A percentile compares a stretch with the other conserved stretches of the same genome.
phyloP scores from a whole-genome alignment of 768 basidiomycete genomes.

The Kwoniella sp. region DNA sequence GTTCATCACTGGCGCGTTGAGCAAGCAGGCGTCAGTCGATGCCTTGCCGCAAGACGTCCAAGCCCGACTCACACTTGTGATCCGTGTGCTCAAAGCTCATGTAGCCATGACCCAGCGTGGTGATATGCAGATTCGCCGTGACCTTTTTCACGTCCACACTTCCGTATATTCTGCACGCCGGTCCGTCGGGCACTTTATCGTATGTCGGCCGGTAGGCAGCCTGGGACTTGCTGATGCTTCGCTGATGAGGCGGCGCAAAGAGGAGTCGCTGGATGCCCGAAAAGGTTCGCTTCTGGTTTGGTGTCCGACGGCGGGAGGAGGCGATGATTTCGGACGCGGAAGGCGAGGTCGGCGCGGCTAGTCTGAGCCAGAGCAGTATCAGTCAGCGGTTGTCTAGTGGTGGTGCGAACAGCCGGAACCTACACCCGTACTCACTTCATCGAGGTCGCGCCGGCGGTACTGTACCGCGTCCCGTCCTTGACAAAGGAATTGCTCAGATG shows the following conservation, averaged over 20 bases:
- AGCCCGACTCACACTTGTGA: slow-evolving; percentile 63
- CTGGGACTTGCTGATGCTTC: slow-evolving; percentile 24
- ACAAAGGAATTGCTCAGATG: slow-evolving; percentile 73
- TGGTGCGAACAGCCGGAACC: neutral
- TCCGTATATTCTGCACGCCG: slow-evolving; percentile 82
- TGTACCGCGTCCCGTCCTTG: slow-evolving; percentile 84
- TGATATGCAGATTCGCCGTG: slow-evolving; percentile 90
- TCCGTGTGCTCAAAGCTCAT: slow-evolving; percentile 79
- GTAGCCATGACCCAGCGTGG: slow-evolving; percentile 92
- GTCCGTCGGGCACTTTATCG: slow-evolving; percentile 62
- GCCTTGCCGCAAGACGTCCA: neutral
- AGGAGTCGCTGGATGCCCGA: slow-evolving; percentile 38
- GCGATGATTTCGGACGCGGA: slow-evolving; percentile 42
- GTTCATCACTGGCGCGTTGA: slow-evolving; percentile 69
- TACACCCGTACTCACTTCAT: slow-evolving; percentile 57
- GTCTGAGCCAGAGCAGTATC: neutral
- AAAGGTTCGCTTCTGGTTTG: slow-evolving; percentile 28
- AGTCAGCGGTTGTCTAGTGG: neutral
- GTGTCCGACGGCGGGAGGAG: slow-evolving; percentile 28
- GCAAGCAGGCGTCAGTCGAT: neutral
- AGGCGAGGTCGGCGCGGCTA: slow-evolving; percentile 20
- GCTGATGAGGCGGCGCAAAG: slow-evolving; percentile 14
- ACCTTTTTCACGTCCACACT: slow-evolving; percentile 80
- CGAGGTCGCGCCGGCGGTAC: slow-evolving; percentile 70
- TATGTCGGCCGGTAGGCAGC: slow-evolving; percentile 67